Evolutionary conservation across 306 rosid species (phyloP).

Genomic region (Leucaena leucocephala): DNA sequence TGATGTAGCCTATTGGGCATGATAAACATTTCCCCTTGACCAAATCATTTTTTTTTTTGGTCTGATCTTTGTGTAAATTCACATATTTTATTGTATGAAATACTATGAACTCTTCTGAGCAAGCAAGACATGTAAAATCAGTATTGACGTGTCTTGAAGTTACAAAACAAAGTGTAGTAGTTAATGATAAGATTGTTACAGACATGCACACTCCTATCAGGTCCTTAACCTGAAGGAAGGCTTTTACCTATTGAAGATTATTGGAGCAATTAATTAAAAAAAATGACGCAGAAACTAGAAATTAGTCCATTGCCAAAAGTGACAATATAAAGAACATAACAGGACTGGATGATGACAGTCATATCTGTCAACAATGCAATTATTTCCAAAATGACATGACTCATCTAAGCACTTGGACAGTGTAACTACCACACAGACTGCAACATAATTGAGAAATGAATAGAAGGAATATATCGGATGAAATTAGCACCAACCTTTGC

Average conservation of each 20-base stretch:
- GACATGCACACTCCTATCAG: not conserved
- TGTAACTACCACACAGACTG: slow-evolving; percentile 4
- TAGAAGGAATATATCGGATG: slow-evolving; percentile 1
- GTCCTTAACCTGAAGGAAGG: not conserved
- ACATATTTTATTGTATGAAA: not conserved
- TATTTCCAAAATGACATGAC: slow-evolving; percentile 23
- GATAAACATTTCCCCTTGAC: not conserved
- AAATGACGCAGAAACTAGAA: not conserved
- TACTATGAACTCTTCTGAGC: not conserved
- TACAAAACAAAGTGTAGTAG: not conserved
- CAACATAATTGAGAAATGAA: not conserved
- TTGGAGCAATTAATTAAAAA: not conserved
- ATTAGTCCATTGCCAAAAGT: not conserved
- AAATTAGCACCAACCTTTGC: slow-evolving; percentile 59
- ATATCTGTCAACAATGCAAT: not conserved
- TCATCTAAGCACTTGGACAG: slow-evolving; percentile 5
- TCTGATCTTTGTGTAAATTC: not conserved
- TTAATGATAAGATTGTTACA: not conserved
- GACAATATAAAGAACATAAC: not conserved
- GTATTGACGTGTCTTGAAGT: not conserved
- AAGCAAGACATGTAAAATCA: slow-evolving; percentile 18
- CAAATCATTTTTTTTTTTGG: not conserved
- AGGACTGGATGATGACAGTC: not conserved
- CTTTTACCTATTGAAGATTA: not conserved
- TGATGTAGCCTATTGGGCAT: not conserved